phyloP scores from a whole-genome alignment of 768 basidiomycete species.

The Suillus brevipes region DNA sequence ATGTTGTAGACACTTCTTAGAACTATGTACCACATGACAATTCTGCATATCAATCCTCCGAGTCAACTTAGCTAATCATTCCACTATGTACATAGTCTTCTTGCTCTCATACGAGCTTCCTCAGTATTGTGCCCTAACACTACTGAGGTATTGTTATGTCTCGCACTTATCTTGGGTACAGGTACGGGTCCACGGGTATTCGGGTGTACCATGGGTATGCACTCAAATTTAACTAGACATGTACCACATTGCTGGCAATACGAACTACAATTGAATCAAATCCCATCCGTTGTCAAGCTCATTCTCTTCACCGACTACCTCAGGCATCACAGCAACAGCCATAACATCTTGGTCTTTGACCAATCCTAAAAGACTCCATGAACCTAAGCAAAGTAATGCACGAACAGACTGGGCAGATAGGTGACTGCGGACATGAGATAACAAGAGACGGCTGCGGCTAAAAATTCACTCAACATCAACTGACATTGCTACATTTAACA shows the following conservation, averaged over 20 bases:
- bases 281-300: constrained; percentile 15
- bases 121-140: too few relatives aligned
- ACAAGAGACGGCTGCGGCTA: constrained; percentile 11
- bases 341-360: constrained; percentile 28
- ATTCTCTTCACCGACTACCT: constrained; percentile 11
- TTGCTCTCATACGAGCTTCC: too few relatives aligned
- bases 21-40: too few relatives aligned
- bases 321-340: constrained; percentile 16
- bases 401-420: constrained; percentile 26
- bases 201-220: background rate
- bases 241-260: background rate
- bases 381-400: constrained; percentile 34
- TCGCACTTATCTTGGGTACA: too few relatives aligned
- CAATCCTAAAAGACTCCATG: constrained; percentile 31
- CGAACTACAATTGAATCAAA: background rate
- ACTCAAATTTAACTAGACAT: background rate
- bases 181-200: background rate
- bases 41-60: too few relatives aligned
- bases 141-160: too few relatives aligned
- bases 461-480: constrained; percentile 15
- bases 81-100: too few relatives aligned
- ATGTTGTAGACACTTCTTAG: too few relatives aligned
- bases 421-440: constrained; percentile 27
- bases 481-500: constrained; percentile 14
- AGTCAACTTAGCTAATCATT: too few relatives aligned